A percentile compares a stretch with the other conserved stretches of the same genome.
phyloP scores from a whole-genome alignment of 106 monocot genomes.

The Allium sativum region DNA sequence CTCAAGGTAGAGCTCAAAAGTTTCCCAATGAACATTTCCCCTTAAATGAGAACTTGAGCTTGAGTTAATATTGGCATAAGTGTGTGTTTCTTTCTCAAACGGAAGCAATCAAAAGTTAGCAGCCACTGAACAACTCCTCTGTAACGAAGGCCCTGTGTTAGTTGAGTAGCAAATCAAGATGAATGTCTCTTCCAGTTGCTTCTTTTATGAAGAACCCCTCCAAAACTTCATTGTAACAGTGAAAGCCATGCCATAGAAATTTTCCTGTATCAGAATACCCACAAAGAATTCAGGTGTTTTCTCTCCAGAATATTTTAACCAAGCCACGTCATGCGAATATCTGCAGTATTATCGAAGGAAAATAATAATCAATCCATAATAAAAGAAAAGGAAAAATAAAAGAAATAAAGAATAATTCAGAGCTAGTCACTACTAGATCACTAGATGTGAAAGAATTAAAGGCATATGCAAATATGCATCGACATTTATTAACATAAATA shows the following conservation, averaged over 20 bases:
- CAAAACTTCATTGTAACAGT: slow-evolving; percentile 72
- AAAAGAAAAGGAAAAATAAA: too few species aligned
- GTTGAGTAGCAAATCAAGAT: slow-evolving; percentile 51
- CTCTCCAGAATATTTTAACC: too few species aligned
- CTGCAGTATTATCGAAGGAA: too few species aligned
- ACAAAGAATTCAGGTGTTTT: slow-evolving; percentile 34
- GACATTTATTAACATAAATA: too few species aligned
- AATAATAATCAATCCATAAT: too few species aligned
- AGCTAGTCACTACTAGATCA: too few species aligned
- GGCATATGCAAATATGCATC: too few species aligned
- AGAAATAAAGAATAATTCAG: too few species aligned
- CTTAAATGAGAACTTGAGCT: slow-evolving; percentile 29
- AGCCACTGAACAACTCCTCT: slow-evolving; percentile 23
- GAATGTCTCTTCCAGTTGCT: slow-evolving; percentile 82
- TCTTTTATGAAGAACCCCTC: slow-evolving; percentile 74
- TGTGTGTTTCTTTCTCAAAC: slow-evolving; percentile 24
- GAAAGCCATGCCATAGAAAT: slow-evolving; percentile 81
- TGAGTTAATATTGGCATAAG: slow-evolving; percentile 19
- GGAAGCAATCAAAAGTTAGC: slow-evolving; percentile 33
- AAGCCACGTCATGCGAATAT: too few species aligned
- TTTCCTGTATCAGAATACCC: slow-evolving; percentile 57
- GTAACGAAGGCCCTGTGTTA: slow-evolving; percentile 17
- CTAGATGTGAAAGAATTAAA: too few species aligned
- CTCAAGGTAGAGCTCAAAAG: slow-evolving; percentile 79
- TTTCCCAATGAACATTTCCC: slow-evolving; percentile 73